Base-by-base conservation (phyloP, 192 early-diverging fungal species). In the Gaertneriomyces sp. region DNA sequence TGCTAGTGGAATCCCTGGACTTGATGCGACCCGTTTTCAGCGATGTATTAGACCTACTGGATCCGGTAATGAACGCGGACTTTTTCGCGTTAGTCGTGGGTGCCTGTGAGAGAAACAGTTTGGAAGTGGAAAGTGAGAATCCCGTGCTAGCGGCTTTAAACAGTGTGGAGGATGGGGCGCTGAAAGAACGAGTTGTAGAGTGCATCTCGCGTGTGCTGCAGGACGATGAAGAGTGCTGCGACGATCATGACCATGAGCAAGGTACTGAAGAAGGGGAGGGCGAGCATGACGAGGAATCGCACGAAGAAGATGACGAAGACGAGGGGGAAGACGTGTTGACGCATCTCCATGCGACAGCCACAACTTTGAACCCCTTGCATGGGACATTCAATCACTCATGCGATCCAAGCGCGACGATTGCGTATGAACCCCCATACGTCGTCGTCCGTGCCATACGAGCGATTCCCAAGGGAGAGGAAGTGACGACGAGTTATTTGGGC, bases 321-420 rank as follows among this genome's bases (percentile, higher is more conserved):
- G 64, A 68, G 41, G 51, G 57, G 5, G 46, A 50, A 39, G 56
- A 51, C 33, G 46, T 58, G 6, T 43, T 68, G 49, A 53, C 66
- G 42, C 58, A 42, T 20, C 17, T 74, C 1, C 61, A 69, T 33
- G 60, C 61, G 41, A 61, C 63, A 33, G 61, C 57, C 62, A 58
- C 60, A 4, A 57, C 58, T 0, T 51, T 74, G 16, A 60, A 64
- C 56, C 62, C 62, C 5, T 40, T 74, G 38, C 68, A 75, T 9
- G 43, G 53, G 6, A 70, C 68, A 7, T 60, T 75, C 43, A 75
- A 75, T 45, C 73, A 75, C 45, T 66, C 63, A 9, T 75, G 73
- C 58, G 57, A 25, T 10, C 73, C 73, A 1, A 75, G 70, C 59
- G 68, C 68, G 2, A 66, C 60, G 19, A 53, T 75, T 12, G 69